Conservation (phyloP, 179 eudicot genomes). For the Spinacia oleracea region DNA sequence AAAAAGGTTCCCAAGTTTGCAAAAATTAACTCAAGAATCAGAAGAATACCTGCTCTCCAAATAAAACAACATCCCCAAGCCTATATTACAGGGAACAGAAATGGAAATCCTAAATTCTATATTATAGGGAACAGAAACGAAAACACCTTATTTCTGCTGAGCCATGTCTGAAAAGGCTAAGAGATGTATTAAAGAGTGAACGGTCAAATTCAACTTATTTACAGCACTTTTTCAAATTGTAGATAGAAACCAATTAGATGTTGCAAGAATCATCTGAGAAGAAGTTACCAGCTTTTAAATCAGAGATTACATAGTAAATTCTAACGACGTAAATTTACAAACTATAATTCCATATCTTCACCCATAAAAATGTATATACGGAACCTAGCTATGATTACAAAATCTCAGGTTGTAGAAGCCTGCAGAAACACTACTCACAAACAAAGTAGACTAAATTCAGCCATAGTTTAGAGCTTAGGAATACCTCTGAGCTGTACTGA, state of each 20-base stretch:
- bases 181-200: neutral
- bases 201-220: neutral
- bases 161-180: neutral
- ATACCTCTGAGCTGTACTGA: conserved; percentile 77
- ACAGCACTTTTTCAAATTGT: neutral
- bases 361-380: neutral
- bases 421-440: neutral
- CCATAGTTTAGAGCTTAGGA: conserved; percentile 12
- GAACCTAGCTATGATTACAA: neutral
- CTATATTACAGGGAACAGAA: neutral
- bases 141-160: neutral
- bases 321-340: neutral
- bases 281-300: neutral
- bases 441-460: conserved; percentile 14
- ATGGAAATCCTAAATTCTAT: neutral
- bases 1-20: conserved; percentile 1
- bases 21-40: conserved; percentile 14
- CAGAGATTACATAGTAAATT: neutral
- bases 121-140: neutral
- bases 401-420: conserved; percentile 4
- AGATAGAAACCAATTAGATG: neutral
- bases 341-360: neutral
- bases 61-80: neutral
- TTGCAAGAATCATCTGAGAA: neutral
- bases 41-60: neutral